phyloP scores from a whole-genome alignment of 495 filamentous ascomycete genomes.

The Podospora appendiculata region DNA sequence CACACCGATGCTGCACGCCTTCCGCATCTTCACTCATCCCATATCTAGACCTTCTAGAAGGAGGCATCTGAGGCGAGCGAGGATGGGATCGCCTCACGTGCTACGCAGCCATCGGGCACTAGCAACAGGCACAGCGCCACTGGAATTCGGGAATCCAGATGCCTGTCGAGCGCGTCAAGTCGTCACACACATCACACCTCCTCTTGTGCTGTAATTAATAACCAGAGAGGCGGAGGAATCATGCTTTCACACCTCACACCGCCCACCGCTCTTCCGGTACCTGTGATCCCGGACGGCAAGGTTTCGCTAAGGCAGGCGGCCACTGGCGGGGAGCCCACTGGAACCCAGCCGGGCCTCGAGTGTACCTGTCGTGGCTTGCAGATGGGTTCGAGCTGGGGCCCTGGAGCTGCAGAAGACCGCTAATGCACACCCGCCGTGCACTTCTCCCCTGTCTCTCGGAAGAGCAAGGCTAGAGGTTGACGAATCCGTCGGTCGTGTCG shows the following conservation, averaged over 20 bases:
- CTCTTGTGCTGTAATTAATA: neutral
- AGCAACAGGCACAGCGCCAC: slow-evolving; percentile 1
- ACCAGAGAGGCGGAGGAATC: neutral
- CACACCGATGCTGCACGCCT: too few relatives aligned
- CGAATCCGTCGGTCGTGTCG: slow-evolving; percentile 10
- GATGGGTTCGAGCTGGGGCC: slow-evolving; percentile 7
- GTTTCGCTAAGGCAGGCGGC: neutral
- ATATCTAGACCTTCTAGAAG: neutral
- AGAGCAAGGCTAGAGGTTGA: slow-evolving; percentile 4
- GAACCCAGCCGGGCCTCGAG: slow-evolving; percentile 13
- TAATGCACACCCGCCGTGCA: slow-evolving; percentile 14
- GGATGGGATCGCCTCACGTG: slow-evolving; percentile 16
- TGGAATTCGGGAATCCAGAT: neutral
- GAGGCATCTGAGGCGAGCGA: too few relatives aligned
- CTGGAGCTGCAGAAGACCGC: slow-evolving; percentile 17
- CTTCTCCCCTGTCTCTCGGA: slow-evolving; percentile 14
- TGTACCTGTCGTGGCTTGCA: slow-evolving; percentile 21
- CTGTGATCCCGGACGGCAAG: slow-evolving; percentile 6
- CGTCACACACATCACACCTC: slow-evolving; percentile 5
- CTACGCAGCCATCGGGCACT: slow-evolving; percentile 9
- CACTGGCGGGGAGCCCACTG: slow-evolving; percentile 5
- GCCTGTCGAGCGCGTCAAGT: neutral
- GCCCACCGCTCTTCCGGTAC: slow-evolving; percentile 23
- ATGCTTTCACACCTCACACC: slow-evolving; percentile 8
- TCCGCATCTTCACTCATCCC: neutral